Evolutionary conservation across 495 filamentous ascomycete genomes (phyloP).

Genomic region (Pseudomonodictys pantanalensis): DNA sequence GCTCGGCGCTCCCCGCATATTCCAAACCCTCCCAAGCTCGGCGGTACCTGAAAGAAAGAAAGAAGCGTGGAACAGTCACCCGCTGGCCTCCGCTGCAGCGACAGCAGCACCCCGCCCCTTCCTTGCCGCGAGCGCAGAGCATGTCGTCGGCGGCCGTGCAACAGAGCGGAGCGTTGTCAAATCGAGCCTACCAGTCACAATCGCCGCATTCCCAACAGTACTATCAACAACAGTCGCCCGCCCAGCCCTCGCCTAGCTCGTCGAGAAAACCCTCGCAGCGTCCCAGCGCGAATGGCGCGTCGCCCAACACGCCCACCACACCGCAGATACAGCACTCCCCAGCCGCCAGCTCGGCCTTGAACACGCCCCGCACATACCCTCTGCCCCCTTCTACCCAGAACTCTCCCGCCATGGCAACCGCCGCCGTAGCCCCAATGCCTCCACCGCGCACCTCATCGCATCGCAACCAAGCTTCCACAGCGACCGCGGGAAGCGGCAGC

Average conservation of each 20-base stretch:
- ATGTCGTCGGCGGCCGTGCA: conserved; percentile 44
- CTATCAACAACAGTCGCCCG: conserved; percentile 40
- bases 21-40: too few species aligned
- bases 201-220: conserved; percentile 39
- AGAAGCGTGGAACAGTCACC: too few species aligned
- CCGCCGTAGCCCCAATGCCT: conserved; percentile 47
- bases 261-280: conserved; percentile 50
- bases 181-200: conserved; percentile 35
- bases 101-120: neutral
- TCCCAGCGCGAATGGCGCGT: conserved; percentile 54
- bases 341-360: conserved; percentile 42
- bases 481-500: conserved; percentile 15
- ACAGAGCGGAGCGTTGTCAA: conserved; percentile 34
- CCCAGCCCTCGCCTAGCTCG: conserved; percentile 46
- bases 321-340: conserved; percentile 40
- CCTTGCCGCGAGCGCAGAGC: neutral
- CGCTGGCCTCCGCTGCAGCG: neutral
- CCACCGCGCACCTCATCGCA: conserved; percentile 65
- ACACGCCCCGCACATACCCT: conserved; percentile 44
- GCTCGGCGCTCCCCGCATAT: too few species aligned
- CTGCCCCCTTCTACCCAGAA: conserved; percentile 42
- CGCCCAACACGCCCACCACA: conserved; percentile 45
- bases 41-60: neutral
- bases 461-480: conserved; percentile 22
- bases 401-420: conserved; percentile 45